Base-by-base conservation (phyloP, 148 eudicot genomes). In the Rhododendron molle region DNA sequence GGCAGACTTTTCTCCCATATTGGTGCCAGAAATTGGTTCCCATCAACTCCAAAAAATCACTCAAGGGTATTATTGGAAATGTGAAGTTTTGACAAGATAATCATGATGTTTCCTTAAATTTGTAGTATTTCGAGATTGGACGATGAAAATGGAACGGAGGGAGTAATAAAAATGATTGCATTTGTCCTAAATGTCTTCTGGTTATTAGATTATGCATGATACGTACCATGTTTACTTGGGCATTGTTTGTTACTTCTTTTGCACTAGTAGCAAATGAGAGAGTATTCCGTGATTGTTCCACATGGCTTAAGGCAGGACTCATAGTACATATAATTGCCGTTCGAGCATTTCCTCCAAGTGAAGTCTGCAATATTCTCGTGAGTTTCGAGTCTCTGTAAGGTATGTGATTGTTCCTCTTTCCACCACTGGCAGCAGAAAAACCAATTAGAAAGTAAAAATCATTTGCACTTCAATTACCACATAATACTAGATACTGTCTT, bases 341-440 rank as follows among this genome's bases (percentile, higher is more conserved):
- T 28, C 98, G 89, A 76, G 99, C 98, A 87, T 97, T 95, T 87
- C 99, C 99, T 50, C 99, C 99, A 40, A 97, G 95, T 36, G 99
- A 95, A 87, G 95, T 76, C 91, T 97, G 99, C 86, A 97, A 89
- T 85, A 97, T 97, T 79, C 99, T 91, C 2, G 99, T 97, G 83
- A 97, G 96, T 85, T 97, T 97, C 78, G 99, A 97, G 89, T 97
- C 98, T 89, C 99, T 91, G 81, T 94, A 97, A 74, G 99, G 99
- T 86, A 97, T 93, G 81, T 97, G 99, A 62, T 92, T 91, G 78
- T 88, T 92, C 88, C 88, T 94, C 91, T 91, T 95, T 83, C 96
- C 99, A 83, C 92, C 93, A 84, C 99, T 97, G 93, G 85, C 89
- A 85, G 52, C 11, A 82, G 83, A 82, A 54, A 84, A 69, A 58